These are phyloP conservation scores for Claviceps arundinis DNA, from an alignment of 2,329 filamentous ascomycete genomes.

Conservation along the genomic window DNA sequence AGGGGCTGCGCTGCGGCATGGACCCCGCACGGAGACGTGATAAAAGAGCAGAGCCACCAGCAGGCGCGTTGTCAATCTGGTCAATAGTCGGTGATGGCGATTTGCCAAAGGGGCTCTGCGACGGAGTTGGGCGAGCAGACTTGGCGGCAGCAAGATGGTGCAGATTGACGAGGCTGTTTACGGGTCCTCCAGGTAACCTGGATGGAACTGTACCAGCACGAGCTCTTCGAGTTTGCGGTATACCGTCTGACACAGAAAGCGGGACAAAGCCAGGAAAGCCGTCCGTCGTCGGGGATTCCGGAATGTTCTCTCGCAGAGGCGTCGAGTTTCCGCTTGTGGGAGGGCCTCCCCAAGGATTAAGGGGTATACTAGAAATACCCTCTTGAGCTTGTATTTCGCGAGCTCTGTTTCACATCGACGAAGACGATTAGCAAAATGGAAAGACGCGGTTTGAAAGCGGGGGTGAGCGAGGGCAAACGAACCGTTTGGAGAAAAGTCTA, in stretches of 20 bases:
- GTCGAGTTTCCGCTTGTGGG: slow-evolving; percentile 95
- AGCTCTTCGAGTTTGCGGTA: slow-evolving; percentile 62
- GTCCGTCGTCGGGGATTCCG: slow-evolving; percentile 90
- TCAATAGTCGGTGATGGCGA: slow-evolving; percentile 45
- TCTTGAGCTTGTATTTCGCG: slow-evolving; percentile 96
- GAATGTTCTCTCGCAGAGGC: slow-evolving; percentile 90
- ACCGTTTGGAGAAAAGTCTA: slow-evolving; percentile 88
- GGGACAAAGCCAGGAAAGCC: slow-evolving; percentile 84
- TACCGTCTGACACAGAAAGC: slow-evolving; percentile 50
- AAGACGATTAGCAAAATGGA: not conserved
- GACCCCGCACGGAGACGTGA: slow-evolving; percentile 84
- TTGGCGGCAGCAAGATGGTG: slow-evolving; percentile 55
- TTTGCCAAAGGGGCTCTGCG: slow-evolving; percentile 69
- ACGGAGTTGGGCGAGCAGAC: slow-evolving; percentile 72
- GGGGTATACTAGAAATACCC: slow-evolving; percentile 55
- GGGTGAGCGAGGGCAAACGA: slow-evolving; percentile 23
- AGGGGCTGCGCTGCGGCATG: slow-evolving; percentile 77
- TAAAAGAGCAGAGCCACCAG: slow-evolving; percentile 56
- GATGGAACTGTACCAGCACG: slow-evolving; percentile 95
- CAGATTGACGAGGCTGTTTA: slow-evolving; percentile 44
- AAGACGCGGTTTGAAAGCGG: not conserved
- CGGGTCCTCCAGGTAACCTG: slow-evolving; percentile 66
- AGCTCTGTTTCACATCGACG: slow-evolving; percentile 42
- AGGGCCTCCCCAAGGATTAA: slow-evolving; percentile 82
- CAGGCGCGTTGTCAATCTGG: slow-evolving; percentile 28